phyloP scores from a whole-genome alignment of 306 rosid genomes.

The Hippophae rhamnoides region DNA sequence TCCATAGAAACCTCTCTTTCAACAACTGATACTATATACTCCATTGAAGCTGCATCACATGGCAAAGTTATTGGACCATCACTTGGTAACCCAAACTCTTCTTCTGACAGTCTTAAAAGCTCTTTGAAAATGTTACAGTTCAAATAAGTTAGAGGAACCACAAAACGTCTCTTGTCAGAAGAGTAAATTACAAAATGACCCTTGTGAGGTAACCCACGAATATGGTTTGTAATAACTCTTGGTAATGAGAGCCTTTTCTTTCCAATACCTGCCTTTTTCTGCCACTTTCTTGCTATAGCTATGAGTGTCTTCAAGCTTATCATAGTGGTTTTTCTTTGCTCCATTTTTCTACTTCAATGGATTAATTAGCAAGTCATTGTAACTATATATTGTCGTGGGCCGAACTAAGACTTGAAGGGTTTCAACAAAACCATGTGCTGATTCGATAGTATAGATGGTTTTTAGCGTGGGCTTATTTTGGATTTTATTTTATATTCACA shows the following conservation, averaged over 20 bases:
- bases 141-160: conserved; percentile 23
- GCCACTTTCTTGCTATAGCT: conserved; percentile 26
- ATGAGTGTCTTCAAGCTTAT: conserved; percentile 18
- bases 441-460: conserved; percentile 14
- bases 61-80: conserved; percentile 28
- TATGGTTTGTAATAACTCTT: not conserved
- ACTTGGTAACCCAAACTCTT: conserved; percentile 21
- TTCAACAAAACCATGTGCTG: conserved; percentile 28
- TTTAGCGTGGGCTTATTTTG: conserved; percentile 23
- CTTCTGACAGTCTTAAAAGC: conserved; percentile 23
- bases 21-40: conserved; percentile 16
- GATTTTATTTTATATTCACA: conserved; percentile 10
- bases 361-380: not conserved
- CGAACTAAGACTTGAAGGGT: not conserved
- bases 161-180: conserved; percentile 16
- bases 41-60: conserved; percentile 21
- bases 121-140: conserved; percentile 18
- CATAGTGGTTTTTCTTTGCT: not conserved
- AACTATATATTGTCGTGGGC: not conserved
- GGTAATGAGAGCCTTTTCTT: conserved; percentile 17
- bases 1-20: conserved; percentile 5
- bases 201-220: conserved; percentile 9
- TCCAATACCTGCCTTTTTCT: conserved; percentile 16
- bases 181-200: conserved; percentile 30
- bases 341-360: not conserved